Base-by-base conservation (phyloP, 2,329 filamentous ascomycete species). In the Pochonia chlamydosporia region DNA sequence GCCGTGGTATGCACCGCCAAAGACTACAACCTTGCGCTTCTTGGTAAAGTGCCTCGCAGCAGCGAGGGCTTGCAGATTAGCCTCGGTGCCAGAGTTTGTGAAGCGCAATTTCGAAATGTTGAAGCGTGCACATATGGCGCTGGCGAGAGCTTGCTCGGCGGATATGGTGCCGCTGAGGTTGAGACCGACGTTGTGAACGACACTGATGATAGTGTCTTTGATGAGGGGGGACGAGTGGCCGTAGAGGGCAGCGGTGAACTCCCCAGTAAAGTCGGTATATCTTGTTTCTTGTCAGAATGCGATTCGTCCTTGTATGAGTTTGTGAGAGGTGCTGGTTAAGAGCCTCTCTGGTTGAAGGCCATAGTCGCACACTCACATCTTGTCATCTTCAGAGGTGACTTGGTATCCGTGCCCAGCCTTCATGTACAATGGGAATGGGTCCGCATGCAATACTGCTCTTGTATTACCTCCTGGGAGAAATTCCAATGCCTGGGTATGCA, bases 61-160 rank as follows among this genome's bases (percentile, higher is more conserved):
- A 3, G 73, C 74, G 1, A 85, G 57, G 3, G 80, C 80, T 56
- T 81, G 75, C 5, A 79, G 67, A 43, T 81, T 85, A 4, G 81
- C 80, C 59, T 85, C 82, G 0, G 82, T 86, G 2, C 82, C 82
- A 0, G 79, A 82, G 60, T 85, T 85, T 36, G 76, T 73, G 60
- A 85, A 84, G 1, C 82, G 71, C 3, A 84, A 63, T 11, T 71
- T 68, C 6, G 81, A 78, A 5, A 84, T 63, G 0, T 61, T 56
- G 53, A 85, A 84, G 3, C 81, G 70, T 9, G 63, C 55, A 48
- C 71, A 75, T n/a, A 85, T 58, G n/a, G 72, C 57, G 9, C 62
- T 55, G 0, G 81, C 82, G 20, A 80, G 66, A 14, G 67, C 54
- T 8, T 67, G 63, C 60, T 86, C 82, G 42, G 75, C 67, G 10